Evolutionary conservation across 441 rosid species (phyloP).

Genomic region (Mallotus repandus): DNA sequence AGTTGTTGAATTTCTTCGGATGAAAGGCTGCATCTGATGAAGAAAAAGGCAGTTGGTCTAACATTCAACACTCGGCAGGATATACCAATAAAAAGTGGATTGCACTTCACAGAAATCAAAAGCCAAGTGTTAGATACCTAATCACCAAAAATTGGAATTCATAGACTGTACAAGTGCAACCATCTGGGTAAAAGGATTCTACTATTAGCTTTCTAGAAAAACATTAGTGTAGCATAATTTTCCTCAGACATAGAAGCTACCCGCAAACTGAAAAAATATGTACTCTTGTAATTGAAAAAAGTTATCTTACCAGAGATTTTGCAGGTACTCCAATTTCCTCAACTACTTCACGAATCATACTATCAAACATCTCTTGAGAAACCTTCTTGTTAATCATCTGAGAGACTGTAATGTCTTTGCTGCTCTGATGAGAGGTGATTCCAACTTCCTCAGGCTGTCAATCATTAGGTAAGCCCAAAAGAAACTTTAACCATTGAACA

Average conservation of each 20-base stretch:
- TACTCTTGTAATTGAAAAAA: background rate
- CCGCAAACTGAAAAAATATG: background rate
- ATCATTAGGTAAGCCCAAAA: slow-evolving; percentile 14
- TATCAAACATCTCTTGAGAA: slow-evolving; percentile 75
- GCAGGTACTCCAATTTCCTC: slow-evolving; percentile 91
- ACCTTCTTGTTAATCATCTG: slow-evolving; percentile 48
- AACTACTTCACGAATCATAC: slow-evolving; percentile 71
- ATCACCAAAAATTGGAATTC: background rate
- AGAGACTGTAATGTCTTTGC: slow-evolving; percentile 27
- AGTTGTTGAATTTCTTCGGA: slow-evolving; percentile 67
- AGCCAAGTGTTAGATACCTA: slow-evolving; percentile 1
- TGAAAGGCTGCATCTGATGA: slow-evolving; percentile 56
- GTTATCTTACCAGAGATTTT: slow-evolving; percentile 59
- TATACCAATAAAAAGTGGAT: slow-evolving; percentile 69
- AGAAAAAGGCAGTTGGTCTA: slow-evolving; percentile 87
- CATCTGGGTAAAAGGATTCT: background rate
- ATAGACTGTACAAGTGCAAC: background rate
- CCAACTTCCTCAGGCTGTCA: slow-evolving; percentile 69
- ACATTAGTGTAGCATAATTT: background rate
- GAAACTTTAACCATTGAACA: background rate
- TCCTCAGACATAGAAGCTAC: slow-evolving; percentile 4
- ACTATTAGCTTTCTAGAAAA: background rate
- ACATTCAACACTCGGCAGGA: slow-evolving; percentile 72
- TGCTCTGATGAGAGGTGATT: slow-evolving; percentile 36
- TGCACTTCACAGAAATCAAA: slow-evolving; percentile 40